Conservation (phyloP, 257 asterid genomes). For the Nicotiana benthamiana region DNA sequence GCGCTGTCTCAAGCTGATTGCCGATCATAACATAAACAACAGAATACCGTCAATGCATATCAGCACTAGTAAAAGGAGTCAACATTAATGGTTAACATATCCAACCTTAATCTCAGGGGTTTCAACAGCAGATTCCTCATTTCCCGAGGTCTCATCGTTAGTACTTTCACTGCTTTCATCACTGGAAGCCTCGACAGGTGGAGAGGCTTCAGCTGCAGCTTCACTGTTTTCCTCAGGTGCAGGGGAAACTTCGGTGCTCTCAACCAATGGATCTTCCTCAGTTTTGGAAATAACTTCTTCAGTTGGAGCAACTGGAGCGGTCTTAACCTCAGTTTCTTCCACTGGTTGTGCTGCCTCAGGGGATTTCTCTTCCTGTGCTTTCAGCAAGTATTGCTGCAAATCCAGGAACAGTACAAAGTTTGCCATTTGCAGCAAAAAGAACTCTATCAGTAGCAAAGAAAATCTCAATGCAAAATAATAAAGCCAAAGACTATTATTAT, state of each 20-base stretch:
- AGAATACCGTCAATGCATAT: neutral
- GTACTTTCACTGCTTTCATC: constrained; percentile 41
- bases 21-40: neutral
- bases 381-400: constrained; percentile 61
- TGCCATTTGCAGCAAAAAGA: neutral
- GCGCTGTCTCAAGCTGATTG: constrained; percentile 87
- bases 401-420: constrained; percentile 6
- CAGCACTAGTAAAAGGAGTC: neutral
- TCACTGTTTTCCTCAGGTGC: constrained; percentile 35
- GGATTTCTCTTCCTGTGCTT: constrained; percentile 36
- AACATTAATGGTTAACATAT: neutral
- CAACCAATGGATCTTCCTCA: constrained; percentile 42
- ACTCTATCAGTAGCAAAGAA: neutral
- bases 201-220: constrained; percentile 34
- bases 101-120: constrained; percentile 65
- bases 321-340: constrained; percentile 41
- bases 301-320: constrained; percentile 22
- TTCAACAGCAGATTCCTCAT: constrained; percentile 51
- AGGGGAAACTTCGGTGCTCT: constrained; percentile 35
- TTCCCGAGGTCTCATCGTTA: constrained; percentile 37
- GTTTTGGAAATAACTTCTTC: constrained; percentile 34
- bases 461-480: neutral
- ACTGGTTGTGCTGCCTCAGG: constrained; percentile 24
- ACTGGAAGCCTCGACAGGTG: constrained; percentile 32
- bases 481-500: neutral